A percentile compares a stretch with the other conserved stretches of the same genome.
Conservation (phyloP, 1,139 yeast species). For the Geotrichum aggregatum region DNA sequence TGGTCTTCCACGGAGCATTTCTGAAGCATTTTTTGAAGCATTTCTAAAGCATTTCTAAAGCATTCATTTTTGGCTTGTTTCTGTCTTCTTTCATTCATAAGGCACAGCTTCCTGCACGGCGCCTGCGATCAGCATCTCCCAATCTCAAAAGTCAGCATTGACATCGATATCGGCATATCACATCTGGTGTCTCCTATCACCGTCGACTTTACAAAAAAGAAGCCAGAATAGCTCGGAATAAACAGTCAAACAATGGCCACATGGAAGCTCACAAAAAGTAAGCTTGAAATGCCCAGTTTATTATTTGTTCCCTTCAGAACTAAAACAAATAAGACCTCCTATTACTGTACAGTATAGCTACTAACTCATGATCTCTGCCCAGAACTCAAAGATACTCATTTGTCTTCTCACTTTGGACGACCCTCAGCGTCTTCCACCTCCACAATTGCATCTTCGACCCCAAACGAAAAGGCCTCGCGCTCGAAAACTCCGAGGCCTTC, state of each 20-base stretch:
- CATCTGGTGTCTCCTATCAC: too few species aligned
- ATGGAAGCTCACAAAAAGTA: constrained; percentile 19
- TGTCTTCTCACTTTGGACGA: constrained; percentile 15
- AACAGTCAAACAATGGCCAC: constrained; percentile 10
- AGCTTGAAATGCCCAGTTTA: neutral
- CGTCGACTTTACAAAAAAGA: neutral
- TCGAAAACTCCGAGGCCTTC: neutral
- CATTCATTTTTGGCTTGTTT: too few species aligned
- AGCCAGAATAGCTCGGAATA: neutral
- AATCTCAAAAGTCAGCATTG: too few species aligned
- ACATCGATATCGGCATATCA: too few species aligned
- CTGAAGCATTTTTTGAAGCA: too few species aligned
- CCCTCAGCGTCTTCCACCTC: constrained; percentile 17
- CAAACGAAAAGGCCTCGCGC: neutral
- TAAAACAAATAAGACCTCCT: too few species aligned
- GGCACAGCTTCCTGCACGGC: too few species aligned
- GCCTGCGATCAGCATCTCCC: too few species aligned
- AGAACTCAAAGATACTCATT: constrained; percentile 18
- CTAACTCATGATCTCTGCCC: neutral
- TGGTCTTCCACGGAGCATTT: too few species aligned
- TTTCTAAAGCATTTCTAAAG: too few species aligned
- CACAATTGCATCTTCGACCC: constrained; percentile 11
- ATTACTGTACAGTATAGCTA: neutral
- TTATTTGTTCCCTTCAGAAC: neutral
- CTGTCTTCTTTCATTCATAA: too few species aligned